phyloP scores from a whole-genome alignment of 1,284 basidiomycete genomes.

The Meripilus lineatus region DNA sequence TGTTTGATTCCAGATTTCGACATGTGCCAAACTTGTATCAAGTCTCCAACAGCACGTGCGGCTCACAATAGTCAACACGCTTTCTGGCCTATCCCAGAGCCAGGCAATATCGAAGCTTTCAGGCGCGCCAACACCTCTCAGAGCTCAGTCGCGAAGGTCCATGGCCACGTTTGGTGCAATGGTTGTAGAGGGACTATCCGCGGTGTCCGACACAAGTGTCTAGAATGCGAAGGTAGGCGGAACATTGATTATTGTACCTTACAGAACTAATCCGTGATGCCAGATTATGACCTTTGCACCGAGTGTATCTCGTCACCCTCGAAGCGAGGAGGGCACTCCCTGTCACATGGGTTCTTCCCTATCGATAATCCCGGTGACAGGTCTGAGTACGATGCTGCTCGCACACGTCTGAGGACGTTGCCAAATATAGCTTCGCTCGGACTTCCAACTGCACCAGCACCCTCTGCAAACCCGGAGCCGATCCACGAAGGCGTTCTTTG shows the following conservation, averaged over 20 bases:
- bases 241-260: too few relatives aligned
- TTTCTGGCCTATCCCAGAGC: slow-evolving; percentile 7
- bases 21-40: slow-evolving; percentile 3
- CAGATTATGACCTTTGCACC: slow-evolving; percentile 69
- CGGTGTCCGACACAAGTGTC: slow-evolving; percentile 64
- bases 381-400: slow-evolving; percentile 43
- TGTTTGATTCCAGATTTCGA: slow-evolving; percentile 3
- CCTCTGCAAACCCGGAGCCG: slow-evolving; percentile 40
- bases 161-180: slow-evolving; percentile 52
- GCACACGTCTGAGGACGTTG: slow-evolving; percentile 39
- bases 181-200: slow-evolving; percentile 44
- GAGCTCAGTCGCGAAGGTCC: slow-evolving; percentile 15
- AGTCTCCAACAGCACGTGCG: neutral
- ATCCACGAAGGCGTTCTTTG: slow-evolving; percentile 49
- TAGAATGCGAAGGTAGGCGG: slow-evolving; percentile 56
- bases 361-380: slow-evolving; percentile 47
- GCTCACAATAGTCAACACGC: neutral
- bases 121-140: neutral
- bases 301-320: slow-evolving; percentile 36
- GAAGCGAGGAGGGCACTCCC: slow-evolving; percentile 13
- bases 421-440: neutral
- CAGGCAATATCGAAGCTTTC: slow-evolving; percentile 5
- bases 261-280: too few relatives aligned
- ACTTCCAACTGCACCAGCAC: too few relatives aligned
- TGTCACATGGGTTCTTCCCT: slow-evolving; percentile 58